These are phyloP conservation scores for Acanthamoeba royreba DNA, from an alignment of 208 protist species.

Conservation along the genomic window DNA sequence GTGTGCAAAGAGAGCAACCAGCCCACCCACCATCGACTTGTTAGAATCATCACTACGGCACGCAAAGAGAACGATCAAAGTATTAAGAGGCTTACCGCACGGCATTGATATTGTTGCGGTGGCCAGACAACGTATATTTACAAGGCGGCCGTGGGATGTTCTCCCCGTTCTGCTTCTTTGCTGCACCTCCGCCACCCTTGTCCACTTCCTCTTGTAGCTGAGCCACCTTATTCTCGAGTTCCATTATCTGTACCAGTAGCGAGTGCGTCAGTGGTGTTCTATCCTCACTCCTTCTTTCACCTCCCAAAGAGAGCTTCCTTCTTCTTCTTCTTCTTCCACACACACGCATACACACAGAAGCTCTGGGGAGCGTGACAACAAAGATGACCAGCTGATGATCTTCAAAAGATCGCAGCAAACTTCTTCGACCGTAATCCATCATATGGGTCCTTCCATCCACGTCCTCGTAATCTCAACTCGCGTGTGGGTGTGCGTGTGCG, in stretches of 20 bases:
- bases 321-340: too few species aligned
- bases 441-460: too few species aligned
- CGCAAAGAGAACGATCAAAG: background rate
- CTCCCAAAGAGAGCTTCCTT: too few species aligned
- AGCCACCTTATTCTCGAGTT: slow-evolving; percentile 62
- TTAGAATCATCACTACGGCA: too few species aligned
- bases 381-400: too few species aligned
- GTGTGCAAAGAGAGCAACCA: slow-evolving; percentile 54
- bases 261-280: too few species aligned
- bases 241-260: slow-evolving; percentile 44
- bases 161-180: slow-evolving; percentile 49
- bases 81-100: background rate
- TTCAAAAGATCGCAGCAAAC: too few species aligned
- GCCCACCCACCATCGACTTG: too few species aligned
- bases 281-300: too few species aligned
- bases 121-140: slow-evolving; percentile 56
- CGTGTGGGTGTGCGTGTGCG: background rate
- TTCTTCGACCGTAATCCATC: too few species aligned
- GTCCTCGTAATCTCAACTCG: background rate
- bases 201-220: slow-evolving; percentile 66
- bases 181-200: background rate
- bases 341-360: too few species aligned
- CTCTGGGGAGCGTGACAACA: too few species aligned
- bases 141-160: slow-evolving; percentile 69
- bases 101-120: slow-evolving; percentile 58